These are phyloP conservation scores for Syncephalastrum monosporum DNA, from an alignment of 371 early-diverging fungal genomes.

Conservation along the genomic window DNA sequence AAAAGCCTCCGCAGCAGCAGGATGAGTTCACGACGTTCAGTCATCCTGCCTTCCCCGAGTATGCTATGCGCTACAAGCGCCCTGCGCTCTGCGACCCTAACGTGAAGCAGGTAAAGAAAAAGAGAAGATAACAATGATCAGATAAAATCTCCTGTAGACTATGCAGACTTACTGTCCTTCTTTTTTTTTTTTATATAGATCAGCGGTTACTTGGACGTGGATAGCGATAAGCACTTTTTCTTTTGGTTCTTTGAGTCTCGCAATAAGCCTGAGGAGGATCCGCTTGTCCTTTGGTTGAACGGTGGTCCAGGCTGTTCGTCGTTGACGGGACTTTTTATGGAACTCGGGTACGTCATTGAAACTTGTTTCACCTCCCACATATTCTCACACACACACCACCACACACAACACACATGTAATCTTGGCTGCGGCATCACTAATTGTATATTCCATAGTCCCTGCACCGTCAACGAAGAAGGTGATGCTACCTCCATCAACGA, in stretches of 20 bases:
- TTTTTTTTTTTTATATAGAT: conserved; percentile 6
- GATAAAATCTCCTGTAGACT: neutral
- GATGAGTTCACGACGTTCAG: conserved; percentile 24
- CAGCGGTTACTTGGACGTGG: conserved; percentile 64
- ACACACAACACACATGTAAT: neutral
- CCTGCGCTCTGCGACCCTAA: conserved; percentile 65
- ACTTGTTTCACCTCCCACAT: neutral
- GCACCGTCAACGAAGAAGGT: conserved; percentile 61
- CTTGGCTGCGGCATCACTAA: neutral
- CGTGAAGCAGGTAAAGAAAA: conserved; percentile 66
- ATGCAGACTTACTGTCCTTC: neutral
- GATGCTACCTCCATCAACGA: conserved; percentile 52
- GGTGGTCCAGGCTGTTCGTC: conserved; percentile 90
- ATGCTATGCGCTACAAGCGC: conserved; percentile 68
- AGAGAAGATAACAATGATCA: neutral
- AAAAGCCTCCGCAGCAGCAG: conserved; percentile 1
- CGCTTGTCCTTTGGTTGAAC: conserved; percentile 80
- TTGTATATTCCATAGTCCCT: conserved; percentile 42
- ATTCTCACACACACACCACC: no score
- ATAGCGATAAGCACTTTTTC: conserved; percentile 68
- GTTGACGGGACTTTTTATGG: conserved; percentile 77
- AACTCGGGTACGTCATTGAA: conserved; percentile 51
- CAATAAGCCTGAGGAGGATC: conserved; percentile 68
- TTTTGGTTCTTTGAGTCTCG: conserved; percentile 93
- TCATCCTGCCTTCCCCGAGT: conserved; percentile 68